Base-by-base conservation (phyloP, 2,329 filamentous ascomycete genomes). In the Aquanectria penicillioides region DNA sequence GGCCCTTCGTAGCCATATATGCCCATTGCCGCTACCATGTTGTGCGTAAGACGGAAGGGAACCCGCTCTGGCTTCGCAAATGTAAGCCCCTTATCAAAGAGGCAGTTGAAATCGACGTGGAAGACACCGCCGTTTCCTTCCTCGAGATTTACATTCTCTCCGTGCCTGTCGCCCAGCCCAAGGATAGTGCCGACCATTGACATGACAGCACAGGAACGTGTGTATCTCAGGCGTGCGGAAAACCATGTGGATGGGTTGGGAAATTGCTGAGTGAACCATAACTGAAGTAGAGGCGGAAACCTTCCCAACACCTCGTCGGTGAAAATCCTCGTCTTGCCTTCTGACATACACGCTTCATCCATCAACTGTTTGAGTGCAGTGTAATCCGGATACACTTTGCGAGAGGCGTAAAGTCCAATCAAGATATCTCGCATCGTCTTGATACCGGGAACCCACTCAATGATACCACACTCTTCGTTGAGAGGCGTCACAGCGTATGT, bases 41-140 rank as follows among this genome's bases (percentile, higher is more conserved):
- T 99, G 82, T 97, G 94, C 4, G 95, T 99, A 36, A 99, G 83
- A 13, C 96, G 91, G 82, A 99, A 99, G 2, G 95, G 96, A 1
- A 99, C 95, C 25, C 91, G 83, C 76, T 99, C 95, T 0, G 95
- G 94, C 75, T 96, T 97, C 62, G 93, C 90, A 73, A 99, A 98
- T 0, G 94, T 97, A 34, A 94, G 85, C 2, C 95, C 95, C 72
- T 99, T 99, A 80, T 99, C 96, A 74, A 99, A 99, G 5, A 99
- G 87, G 76, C 96, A 99, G 78, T 99, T 99, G 83, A 99, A 99
- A 78, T 99, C 95, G 40, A 99, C 96, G 76, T 99, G 95, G 76
- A 99, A 92, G 3, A 97, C 89, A 48, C 94, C 94, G 38, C 96
- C 95, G 64, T 93, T 96, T 55, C 91, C 90, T 78, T 98, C 93